A percentile compares a stretch with the other conserved stretches of the same genome.
Evolutionary conservation across 805 yeast species (phyloP).

Genomic region (Yamadazyma philogaea): DNA sequence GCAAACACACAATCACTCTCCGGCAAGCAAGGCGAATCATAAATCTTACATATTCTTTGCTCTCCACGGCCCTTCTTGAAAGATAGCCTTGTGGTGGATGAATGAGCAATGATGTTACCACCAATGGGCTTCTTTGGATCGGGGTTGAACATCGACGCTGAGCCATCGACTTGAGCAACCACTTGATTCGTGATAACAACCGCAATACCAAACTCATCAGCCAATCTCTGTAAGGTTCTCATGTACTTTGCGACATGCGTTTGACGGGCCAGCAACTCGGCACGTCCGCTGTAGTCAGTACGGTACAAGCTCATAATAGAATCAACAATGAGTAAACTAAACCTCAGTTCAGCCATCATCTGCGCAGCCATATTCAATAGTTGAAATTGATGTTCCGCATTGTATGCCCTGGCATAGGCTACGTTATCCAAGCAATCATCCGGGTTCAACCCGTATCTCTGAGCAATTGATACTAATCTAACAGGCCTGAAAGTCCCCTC

Average conservation of each 20-base stretch:
- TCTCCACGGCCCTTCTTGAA: constrained; percentile 90
- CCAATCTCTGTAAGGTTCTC: constrained; percentile 87
- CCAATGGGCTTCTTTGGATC: constrained; percentile 99
- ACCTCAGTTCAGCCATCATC: constrained; percentile 94
- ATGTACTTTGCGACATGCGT: constrained; percentile 89
- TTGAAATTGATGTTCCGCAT: constrained; percentile 92
- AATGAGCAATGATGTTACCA: constrained; percentile 95
- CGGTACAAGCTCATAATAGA: constrained; percentile 95
- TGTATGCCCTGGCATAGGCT: constrained; percentile 95
- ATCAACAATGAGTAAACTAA: constrained; percentile 88
- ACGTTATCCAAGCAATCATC: constrained; percentile 95
- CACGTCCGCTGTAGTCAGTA: constrained; percentile 93
- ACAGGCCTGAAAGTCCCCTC: constrained; percentile 97
- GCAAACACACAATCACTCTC: constrained; percentile 95
- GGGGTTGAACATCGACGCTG: constrained; percentile 76
- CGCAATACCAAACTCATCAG: constrained; percentile 97
- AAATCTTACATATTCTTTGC: constrained; percentile 89
- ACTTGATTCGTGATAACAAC: constrained; percentile 92
- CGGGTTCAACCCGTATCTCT: constrained; percentile 86
- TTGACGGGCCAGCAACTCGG: constrained; percentile 93
- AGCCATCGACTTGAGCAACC: constrained; percentile 96
- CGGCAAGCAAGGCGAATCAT: constrained; percentile 95
- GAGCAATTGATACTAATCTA: constrained; percentile 84
- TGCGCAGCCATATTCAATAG: constrained; percentile 85
- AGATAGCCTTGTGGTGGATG: constrained; percentile 89